Evolutionary conservation across 345 rosid genomes (phyloP).

Genomic region (Salix caprea): DNA sequence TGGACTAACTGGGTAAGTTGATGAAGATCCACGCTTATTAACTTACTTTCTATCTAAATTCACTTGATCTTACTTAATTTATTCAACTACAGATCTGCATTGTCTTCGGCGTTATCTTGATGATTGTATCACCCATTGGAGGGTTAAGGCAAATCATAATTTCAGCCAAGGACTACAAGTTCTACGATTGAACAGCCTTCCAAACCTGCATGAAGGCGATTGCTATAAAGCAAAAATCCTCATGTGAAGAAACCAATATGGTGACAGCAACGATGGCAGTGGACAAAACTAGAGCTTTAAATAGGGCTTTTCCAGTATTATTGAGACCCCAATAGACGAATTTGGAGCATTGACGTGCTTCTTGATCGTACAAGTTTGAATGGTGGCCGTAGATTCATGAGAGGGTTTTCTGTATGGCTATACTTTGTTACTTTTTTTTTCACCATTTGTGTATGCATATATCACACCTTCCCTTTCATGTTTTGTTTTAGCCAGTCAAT

Average conservation of each 20-base stretch:
- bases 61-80: background rate
- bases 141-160: conserved; percentile 24
- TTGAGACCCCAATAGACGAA: background rate
- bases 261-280: background rate
- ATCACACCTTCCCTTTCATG: background rate
- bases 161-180: conserved; percentile 19
- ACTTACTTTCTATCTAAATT: background rate
- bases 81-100: conserved; percentile 20
- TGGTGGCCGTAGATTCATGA: background rate
- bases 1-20: conserved; percentile 27
- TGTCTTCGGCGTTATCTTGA: conserved; percentile 15
- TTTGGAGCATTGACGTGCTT: background rate
- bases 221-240: background rate
- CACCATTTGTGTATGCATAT: background rate
- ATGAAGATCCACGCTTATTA: background rate
- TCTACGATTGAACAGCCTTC: conserved; percentile 11
- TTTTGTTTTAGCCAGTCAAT: background rate
- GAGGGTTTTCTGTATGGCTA: background rate
- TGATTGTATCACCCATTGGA: conserved; percentile 28
- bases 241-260: background rate
- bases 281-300: background rate
- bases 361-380: background rate
- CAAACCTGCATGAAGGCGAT: background rate
- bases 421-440: no score
- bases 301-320: no score